Conservation (phyloP, 441 rosid genomes). For the Populus hybrid region DNA sequence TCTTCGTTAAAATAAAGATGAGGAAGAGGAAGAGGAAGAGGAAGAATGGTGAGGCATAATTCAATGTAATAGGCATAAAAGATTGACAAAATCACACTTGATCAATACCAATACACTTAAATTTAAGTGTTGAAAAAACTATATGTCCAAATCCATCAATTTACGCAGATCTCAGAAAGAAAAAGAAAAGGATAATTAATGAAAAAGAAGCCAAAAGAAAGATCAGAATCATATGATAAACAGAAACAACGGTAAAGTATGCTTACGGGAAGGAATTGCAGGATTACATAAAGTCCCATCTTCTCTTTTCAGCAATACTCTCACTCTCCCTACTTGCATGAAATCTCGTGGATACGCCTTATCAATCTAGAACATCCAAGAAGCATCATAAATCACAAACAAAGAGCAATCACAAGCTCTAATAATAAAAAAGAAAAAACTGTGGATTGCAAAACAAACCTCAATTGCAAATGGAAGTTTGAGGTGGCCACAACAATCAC, state of each 20-base stretch:
- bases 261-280: conserved; percentile 74
- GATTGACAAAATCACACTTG: too few species aligned
- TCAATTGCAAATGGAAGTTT: conserved; percentile 63
- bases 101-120: not conserved
- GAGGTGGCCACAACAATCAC: conserved; percentile 65
- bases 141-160: not conserved
- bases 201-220: not conserved
- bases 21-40: not conserved
- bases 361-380: conserved; percentile 46
- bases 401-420: not conserved
- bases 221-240: not conserved
- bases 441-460: conserved; percentile 33
- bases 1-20: not conserved
- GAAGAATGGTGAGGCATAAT: not conserved
- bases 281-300: conserved; percentile 84
- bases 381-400: not conserved
- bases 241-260: not conserved
- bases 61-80: not conserved
- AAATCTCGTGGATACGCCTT: conserved; percentile 96
- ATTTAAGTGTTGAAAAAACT: not conserved
- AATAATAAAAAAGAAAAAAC: not conserved
- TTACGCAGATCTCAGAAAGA: not conserved
- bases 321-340: conserved; percentile 95
- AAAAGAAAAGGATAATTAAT: not conserved
- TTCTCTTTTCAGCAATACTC: conserved; percentile 73